Base-by-base conservation (phyloP, 164 flowering plant species). In the Santalum album region DNA sequence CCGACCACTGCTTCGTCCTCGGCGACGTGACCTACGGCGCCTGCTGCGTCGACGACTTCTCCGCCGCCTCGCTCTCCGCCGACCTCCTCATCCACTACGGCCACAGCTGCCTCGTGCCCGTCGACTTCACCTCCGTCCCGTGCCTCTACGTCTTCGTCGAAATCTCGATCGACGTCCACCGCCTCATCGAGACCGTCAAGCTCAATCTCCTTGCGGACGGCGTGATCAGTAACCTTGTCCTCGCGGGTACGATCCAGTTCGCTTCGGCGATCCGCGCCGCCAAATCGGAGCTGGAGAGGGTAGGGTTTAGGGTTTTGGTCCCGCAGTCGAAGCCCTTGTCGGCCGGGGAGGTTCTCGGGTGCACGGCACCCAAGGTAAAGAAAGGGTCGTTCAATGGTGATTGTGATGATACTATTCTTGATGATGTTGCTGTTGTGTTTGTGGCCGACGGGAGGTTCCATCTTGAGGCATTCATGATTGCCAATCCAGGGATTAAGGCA, bases 1-100 rank as follows among this genome's bases (percentile, higher is more conserved):
- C 71, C 53, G 68, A 74, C 9, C 80, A 82, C 49, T 81, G 88
- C 72, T 81, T 84, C 64, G 55, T 92, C 52, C 89, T 92, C 54
- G 96, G 94, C 17, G 98, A 92, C 65, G 98, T 87, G 50, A 89
- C 98, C 44, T 92, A 83, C 62, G 98, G 98, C 49, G 98, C 98
- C 0, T 92, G 98, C 66, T 92, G 98, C 67, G 76, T 89, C 47
- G 97, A 92, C 59, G 98, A 91, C 54, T 74, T 84, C 69, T 67
- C 98, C 11, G 95, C 97, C 45, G 46, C 81, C 9, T 88, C 99
- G 3, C 77, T 92, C n/a, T 68, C 61, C 22, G 95, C 84, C 27
- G 84, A 92, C 23, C 78, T 92, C 12, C 78, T 92, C 51, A 77
- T 92, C 25, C 99, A 92, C 58, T 92, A 80, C 70, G 99, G 96